Evolutionary conservation across 768 basidiomycete genomes (phyloP).

Genomic region (Pulveroboletus sp.): DNA sequence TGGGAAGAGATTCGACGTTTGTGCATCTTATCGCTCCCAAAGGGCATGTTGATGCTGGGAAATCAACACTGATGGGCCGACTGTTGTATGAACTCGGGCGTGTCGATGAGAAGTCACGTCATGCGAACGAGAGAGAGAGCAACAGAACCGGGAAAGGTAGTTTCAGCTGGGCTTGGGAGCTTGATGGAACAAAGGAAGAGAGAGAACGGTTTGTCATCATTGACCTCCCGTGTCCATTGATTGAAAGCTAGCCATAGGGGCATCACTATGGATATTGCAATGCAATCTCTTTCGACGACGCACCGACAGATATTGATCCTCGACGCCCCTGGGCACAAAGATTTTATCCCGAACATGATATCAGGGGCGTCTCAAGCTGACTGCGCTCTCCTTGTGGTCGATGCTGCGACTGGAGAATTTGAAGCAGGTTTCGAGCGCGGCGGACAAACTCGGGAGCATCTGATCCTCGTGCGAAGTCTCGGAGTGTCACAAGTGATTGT

Average conservation of each 20-base stretch:
- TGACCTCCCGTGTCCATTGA: slow-evolving; percentile 1
- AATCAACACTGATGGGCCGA: slow-evolving; percentile 96
- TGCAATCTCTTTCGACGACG: slow-evolving; percentile 69
- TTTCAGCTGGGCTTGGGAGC: slow-evolving; percentile 97
- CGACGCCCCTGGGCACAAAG: slow-evolving; percentile 95
- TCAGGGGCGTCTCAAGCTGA: slow-evolving; percentile 97
- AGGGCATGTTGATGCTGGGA: slow-evolving; percentile 99
- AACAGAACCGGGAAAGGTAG: slow-evolving; percentile 88
- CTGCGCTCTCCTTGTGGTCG: slow-evolving; percentile 89
- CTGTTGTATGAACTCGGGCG: slow-evolving; percentile 88
- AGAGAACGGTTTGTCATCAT: slow-evolving; percentile 66
- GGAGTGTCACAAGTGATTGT: slow-evolving; percentile 90
- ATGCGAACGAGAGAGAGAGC: slow-evolving; percentile 85
- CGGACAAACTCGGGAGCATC: slow-evolving; percentile 93
- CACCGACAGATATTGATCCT: slow-evolving; percentile 85
- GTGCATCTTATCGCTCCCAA: slow-evolving; percentile 10
- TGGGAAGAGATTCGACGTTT: neutral
- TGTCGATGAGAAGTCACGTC: slow-evolving; percentile 78
- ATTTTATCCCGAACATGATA: slow-evolving; percentile 99
- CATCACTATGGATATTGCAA: slow-evolving; percentile 96
- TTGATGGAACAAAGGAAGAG: slow-evolving; percentile 92
- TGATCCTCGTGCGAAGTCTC: slow-evolving; percentile 85
- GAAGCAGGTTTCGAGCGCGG: slow-evolving; percentile 93
- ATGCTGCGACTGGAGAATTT: slow-evolving; percentile 86
- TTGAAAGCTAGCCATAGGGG: slow-evolving; percentile 50